Conservation (phyloP, 2,329 filamentous ascomycete genomes). For the Aspergillus quadricinctus region DNA sequence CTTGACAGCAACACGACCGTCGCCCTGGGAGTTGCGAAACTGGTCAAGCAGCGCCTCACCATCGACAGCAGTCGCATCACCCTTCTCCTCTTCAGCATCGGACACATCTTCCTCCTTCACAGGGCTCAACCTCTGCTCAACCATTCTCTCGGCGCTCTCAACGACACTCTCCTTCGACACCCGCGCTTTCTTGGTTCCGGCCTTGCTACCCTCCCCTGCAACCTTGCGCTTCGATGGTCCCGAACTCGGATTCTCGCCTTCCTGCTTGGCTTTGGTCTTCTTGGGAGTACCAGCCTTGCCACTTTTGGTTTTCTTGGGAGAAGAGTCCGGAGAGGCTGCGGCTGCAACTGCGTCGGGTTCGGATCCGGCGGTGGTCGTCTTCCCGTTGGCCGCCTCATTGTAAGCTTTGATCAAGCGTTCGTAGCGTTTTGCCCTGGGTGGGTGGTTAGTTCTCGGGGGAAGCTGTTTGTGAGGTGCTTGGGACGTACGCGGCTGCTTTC, state of each 20-base stretch:
- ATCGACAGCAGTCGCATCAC: neutral
- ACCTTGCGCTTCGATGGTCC: conserved; percentile 12
- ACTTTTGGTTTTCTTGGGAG: conserved; percentile 13
- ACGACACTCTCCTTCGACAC: conserved; percentile 6
- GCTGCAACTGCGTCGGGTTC: conserved; percentile 20
- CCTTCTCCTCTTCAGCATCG: neutral
- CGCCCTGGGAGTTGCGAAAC: neutral
- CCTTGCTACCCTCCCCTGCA: neutral
- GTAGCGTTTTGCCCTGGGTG: conserved; percentile 60
- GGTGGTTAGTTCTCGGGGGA: neutral
- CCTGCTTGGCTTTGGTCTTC: neutral
- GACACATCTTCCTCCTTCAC: neutral
- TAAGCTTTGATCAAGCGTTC: conserved; percentile 62
- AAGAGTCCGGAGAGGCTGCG: conserved; percentile 12
- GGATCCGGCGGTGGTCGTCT: conserved; percentile 8
- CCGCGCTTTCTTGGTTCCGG: neutral
- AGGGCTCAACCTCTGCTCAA: neutral
- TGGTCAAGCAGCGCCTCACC: neutral
- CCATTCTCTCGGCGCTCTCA: conserved; percentile 7
- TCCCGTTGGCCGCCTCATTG: conserved; percentile 17
- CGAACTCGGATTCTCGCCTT: neutral
- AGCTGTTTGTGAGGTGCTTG: neutral
- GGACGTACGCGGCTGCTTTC: conserved; percentile 66
- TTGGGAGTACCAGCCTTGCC: conserved; percentile 9
- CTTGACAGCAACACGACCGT: conserved; percentile 1